A percentile compares a stretch with the other conserved stretches of the same genome.
Evolutionary conservation across 305 asterid genomes (phyloP).

Genomic region (Solanum chacoense): DNA sequence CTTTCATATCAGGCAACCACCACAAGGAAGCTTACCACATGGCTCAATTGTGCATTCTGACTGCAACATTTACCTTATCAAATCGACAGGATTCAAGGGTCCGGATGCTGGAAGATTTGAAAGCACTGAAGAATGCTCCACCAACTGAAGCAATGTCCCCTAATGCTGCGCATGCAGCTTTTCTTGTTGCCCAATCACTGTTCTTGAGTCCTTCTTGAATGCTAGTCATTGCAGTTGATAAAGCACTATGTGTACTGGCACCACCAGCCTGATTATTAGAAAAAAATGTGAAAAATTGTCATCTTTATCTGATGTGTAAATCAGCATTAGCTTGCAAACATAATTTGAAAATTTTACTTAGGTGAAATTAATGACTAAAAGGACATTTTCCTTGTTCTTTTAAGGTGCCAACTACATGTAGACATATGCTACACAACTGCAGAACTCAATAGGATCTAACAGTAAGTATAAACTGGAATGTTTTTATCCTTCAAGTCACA

Average conservation of each 20-base stretch:
- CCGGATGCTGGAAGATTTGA: conserved; percentile 56
- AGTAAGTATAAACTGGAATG: neutral
- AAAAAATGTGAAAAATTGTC: neutral
- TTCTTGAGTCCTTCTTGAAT: conserved; percentile 80
- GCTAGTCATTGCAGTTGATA: conserved; percentile 67
- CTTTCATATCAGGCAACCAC: conserved; percentile 12
- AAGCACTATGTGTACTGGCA: conserved; percentile 44
- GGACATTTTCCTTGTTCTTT: neutral
- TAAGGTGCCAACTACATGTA: neutral
- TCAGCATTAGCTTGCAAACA: neutral
- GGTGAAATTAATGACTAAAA: neutral
- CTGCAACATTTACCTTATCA: conserved; percentile 55
- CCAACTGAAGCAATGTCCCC: conserved; percentile 83
- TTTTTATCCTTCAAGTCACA: neutral
- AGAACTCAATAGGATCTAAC: neutral
- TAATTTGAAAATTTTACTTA: neutral
- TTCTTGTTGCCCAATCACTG: conserved; percentile 88
- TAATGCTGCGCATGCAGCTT: conserved; percentile 75
- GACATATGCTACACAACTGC: neutral
- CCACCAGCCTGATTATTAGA: conserved; percentile 78
- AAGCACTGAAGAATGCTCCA: conserved; percentile 54
- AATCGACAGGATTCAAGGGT: conserved; percentile 88
- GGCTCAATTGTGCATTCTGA: conserved; percentile 2
- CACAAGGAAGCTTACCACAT: conserved; percentile 6
- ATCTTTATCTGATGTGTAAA: neutral